Conservation (phyloP, 2,329 filamentous ascomycete genomes). For the Didymella pinodella region DNA sequence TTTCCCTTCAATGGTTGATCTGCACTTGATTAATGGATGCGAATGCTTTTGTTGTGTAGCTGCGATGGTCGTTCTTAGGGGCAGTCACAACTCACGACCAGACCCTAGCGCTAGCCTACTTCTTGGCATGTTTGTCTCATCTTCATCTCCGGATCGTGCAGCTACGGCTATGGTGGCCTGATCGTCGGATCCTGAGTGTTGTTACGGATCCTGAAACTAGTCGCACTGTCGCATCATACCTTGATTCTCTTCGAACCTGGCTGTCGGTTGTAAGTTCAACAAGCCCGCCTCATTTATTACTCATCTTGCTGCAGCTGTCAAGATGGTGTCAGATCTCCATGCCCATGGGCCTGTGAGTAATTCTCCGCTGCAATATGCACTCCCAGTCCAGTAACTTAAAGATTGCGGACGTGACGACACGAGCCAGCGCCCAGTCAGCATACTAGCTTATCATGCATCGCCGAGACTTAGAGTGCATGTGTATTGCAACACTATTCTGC, state of each 20-base stretch:
- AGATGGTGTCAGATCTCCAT: neutral
- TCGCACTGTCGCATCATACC: neutral
- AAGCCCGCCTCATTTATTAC: neutral
- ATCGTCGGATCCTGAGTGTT: neutral
- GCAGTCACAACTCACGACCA: neutral
- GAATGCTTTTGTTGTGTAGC: neutral
- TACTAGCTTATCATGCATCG: conserved; percentile 1
- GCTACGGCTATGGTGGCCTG: neutral
- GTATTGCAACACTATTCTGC: neutral
- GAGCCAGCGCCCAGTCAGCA: neutral
- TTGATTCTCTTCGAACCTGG: neutral
- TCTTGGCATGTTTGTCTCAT: neutral
- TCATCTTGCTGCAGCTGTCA: conserved; percentile 7
- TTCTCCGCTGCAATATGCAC: neutral
- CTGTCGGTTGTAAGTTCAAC: neutral
- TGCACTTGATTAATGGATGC: neutral
- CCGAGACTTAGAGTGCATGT: neutral
- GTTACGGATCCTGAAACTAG: neutral
- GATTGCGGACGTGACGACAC: neutral
- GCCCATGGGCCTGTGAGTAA: neutral
- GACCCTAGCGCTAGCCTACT: neutral
- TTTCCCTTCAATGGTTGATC: neutral
- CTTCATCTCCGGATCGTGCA: neutral
- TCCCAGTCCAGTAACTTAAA: conserved; percentile 1
- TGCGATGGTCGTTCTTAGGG: neutral